Evolutionary conservation across 1,284 basidiomycete species (phyloP), one percentile per base, ranked within the genome.

Genomic region (Cutaneotrichosporon sp.): DNA sequence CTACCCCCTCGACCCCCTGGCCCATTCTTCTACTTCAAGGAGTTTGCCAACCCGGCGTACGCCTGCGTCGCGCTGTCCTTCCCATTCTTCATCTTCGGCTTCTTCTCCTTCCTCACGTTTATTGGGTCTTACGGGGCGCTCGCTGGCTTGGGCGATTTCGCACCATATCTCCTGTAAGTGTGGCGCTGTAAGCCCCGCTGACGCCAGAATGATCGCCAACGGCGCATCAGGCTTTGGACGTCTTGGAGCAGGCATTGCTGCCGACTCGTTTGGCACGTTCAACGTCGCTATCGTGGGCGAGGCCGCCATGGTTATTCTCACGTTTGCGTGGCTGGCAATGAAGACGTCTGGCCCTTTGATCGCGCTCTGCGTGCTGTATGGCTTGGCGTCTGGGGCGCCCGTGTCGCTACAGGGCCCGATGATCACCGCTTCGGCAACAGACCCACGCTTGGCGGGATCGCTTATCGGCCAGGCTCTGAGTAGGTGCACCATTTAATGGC

Each of bases 391-490:
- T 15, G 69, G 69, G 8, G 63, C 66, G 1, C 68, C 64, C 35
- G 64, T 73, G 8, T 57, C 56, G 7, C 56, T 71, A 14, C 70
- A 73, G 52, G 66, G 64, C n/a, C 65, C 66, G 14, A 60, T 64
- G 53, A 55, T 63, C 1, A 60, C 63, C 1, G 52, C 48, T 20
- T 44, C 55, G 1, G 68, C 65, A 10, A 58, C 55, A n/a, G 63
- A 70, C 49, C 66, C 65, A 39, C 55, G 64, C n/a, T 54, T 64
- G 36, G 67, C 64, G 2, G 70, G 68, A 14, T 71, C 67, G 2
- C 59, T 67, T 39, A 66, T 71, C 38, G 70, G 70, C 4, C 67
- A 69, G 50, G 64, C 62, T 17, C 52, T 68, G 36, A 65, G 69
- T 71, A 39, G 57, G 68, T 65, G 10, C 21, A 4, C 22, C 15